Evolutionary conservation across 768 basidiomycete species (phyloP), one percentile per base, ranked within the genome.

Genomic region (Pulveroboletus sp.): DNA sequence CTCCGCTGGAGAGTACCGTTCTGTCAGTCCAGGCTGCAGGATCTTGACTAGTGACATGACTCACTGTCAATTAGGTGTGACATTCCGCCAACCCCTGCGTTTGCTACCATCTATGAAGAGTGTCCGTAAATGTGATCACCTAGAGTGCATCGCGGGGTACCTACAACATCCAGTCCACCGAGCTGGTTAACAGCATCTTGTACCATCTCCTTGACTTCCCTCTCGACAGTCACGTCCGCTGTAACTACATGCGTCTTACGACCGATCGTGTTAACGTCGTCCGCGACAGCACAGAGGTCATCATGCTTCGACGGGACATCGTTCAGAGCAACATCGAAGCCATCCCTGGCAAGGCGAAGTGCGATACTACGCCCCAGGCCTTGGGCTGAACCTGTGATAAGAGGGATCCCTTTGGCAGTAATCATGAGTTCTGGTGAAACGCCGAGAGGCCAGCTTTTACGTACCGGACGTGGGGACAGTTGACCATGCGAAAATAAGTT

Each of bases 321-420:
- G 38, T 68, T 66, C 8, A 70, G 38, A 12, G 59, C 65, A 9
- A 70, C 45, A 21, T 69, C 56, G 46, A 62, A 65, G 24, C 62
- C 61, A 31, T 60, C 62, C 8, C 17, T 47, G 1, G 62, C 54
- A 5, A 58, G 54, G 17, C 56, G 59, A 31, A 61, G 54, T 1
- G 54, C 56, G 15, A 61, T 59, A 9, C 35, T 30, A 11, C 39
- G 54, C 1, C 69, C 69, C n/a, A 69, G 54, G 9, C 67, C 66
- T 39, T 62, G 66, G 0, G 60, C 60, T 5, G 63, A 58, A 21
- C 68, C 66, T 17, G 67, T 70, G 39, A 70, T 39, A 39, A 70
- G 57, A 1, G 66, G 64, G 28, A 62, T 43, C 11, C 73, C 67
- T 37, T 52, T 73, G 28, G 49, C 7, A 11, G 27, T 8, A 31